These are phyloP conservation scores for Colletotrichum sp. DNA, from an alignment of 2,329 filamentous ascomycete genomes.

Conservation along the genomic window DNA sequence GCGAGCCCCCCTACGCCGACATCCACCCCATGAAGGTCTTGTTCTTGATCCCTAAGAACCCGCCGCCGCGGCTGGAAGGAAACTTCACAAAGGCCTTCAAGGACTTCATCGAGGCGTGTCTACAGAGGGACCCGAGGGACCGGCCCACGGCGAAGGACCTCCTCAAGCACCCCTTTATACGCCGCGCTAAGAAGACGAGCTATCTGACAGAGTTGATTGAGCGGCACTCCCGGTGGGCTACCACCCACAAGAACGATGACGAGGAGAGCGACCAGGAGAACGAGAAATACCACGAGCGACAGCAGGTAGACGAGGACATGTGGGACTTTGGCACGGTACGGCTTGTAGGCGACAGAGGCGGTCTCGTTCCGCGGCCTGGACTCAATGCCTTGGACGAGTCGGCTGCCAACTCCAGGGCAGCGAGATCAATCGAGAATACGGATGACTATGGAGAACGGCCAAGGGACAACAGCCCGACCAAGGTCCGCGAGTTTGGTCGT, in stretches of 20 bases:
- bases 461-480: constrained; percentile 57
- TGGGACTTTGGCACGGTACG: constrained; percentile 99
- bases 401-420: constrained; percentile 75
- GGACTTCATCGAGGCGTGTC: constrained; percentile 82
- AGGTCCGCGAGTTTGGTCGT: constrained; percentile 50
- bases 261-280: constrained; percentile 69
- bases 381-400: constrained; percentile 79
- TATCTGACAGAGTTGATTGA: constrained; percentile 97
- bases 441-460: constrained; percentile 59
- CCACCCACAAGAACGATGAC: constrained; percentile 75
- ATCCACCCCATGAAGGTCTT: constrained; percentile 99
- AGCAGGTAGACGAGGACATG: constrained; percentile 76
- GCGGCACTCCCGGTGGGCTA: constrained; percentile 84
- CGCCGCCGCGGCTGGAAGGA: constrained; percentile 80
- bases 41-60: constrained; percentile 95
- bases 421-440: constrained; percentile 52
- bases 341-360: constrained; percentile 72
- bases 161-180: constrained; percentile 87
- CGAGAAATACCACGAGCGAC: constrained; percentile 59
- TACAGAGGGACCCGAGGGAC: constrained; percentile 88
- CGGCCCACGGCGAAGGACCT: constrained; percentile 86
- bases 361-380: constrained; percentile 59
- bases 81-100: constrained; percentile 85
- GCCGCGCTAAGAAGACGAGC: constrained; percentile 91
- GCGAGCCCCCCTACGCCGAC: constrained; percentile 92